Base-by-base conservation (phyloP, 225 moss, liverwort and hornwort species). In the Sphagnum contortum region DNA sequence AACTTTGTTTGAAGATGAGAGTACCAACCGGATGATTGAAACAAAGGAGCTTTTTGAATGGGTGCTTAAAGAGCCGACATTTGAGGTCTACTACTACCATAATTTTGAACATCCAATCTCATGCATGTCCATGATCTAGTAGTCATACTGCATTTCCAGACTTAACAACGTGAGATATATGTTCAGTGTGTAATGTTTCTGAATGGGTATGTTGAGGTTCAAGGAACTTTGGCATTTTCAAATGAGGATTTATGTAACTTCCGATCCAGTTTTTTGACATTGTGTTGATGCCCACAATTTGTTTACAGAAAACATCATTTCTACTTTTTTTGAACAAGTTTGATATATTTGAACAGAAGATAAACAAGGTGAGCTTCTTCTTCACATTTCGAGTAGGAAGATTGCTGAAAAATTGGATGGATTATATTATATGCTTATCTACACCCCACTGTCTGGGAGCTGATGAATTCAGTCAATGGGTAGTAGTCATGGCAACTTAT, bases 251-350 rank as follows among this genome's bases (percentile, higher is more conserved):
- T 29, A 29, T 29, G 29, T 29, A 29, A 29, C 29, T 29, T 29
- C 29, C 29, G 29, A 29, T 29, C 29, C 29, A 29, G 0, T 29
- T 29, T 29, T 29, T 29, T 29, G 29, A 29, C 29, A 29, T 1
- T 29, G 29, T 29, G 29, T 29, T 29, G 29, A 29, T 29, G 29
- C 29, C 0, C 29, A 6, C 52, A 52, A 52, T 52, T 52, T 63
- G 59, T 55, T 2, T 55, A 54, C 73, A 84, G 86, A 80, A 83
- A 69, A 78, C 87, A 11, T 83, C 87, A 3, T 83, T 87, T 57
- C 59, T 87, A 63, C 80, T 87, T 62, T 87, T 87, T 56, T 58
- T 87, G 67, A 87, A 87, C 78, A 87, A 83, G 76, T 87, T 83
- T 45, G 87, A 87, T 75, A 80, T 87, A 70, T 87, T 87, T 45